phyloP scores from a whole-genome alignment of 2,329 filamentous ascomycete species.

The Alternaria gaisen region DNA sequence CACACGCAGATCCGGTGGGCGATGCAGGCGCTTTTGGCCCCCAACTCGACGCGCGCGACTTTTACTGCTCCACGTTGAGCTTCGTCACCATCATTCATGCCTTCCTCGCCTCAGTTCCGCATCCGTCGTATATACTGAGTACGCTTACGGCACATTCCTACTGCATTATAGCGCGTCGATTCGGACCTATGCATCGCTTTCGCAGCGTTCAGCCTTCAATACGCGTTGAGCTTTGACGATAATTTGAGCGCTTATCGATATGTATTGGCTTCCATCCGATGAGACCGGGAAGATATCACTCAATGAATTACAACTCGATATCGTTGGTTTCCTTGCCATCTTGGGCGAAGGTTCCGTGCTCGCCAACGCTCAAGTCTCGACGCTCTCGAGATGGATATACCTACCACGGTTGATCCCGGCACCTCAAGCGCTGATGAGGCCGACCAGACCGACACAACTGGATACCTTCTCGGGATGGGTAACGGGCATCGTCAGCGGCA shows the following conservation, averaged over 20 bases:
- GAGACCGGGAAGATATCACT: conserved; percentile 34
- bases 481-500: conserved; percentile 59
- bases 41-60: conserved; percentile 8
- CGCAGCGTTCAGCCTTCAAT: conserved; percentile 17
- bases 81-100: conserved; percentile 23
- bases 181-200: conserved; percentile 33
- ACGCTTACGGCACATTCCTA: conserved; percentile 14
- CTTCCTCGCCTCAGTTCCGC: conserved; percentile 15
- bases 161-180: conserved; percentile 5
- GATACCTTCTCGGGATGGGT: conserved; percentile 53
- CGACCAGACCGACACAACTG: conserved; percentile 55
- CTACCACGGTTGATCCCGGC: conserved; percentile 61
- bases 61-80: conserved; percentile 20
- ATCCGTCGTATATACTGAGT: conserved; percentile 24
- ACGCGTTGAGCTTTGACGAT: conserved; percentile 17
- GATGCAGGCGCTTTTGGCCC: conserved; percentile 24
- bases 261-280: conserved; percentile 50
- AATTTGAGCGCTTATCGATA: conserved; percentile 15
- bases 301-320: conserved; percentile 60
- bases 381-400: conserved; percentile 59
- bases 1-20: conserved; percentile 18
- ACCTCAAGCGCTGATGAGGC: conserved; percentile 60
- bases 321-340: conserved; percentile 65
- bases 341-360: conserved; percentile 61
- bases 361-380: conserved; percentile 61